Evolutionary conservation across 169 alveolate species (phyloP), one percentile per base, ranked within the genome.

Genomic region (Eimeria falciformis): DNA sequence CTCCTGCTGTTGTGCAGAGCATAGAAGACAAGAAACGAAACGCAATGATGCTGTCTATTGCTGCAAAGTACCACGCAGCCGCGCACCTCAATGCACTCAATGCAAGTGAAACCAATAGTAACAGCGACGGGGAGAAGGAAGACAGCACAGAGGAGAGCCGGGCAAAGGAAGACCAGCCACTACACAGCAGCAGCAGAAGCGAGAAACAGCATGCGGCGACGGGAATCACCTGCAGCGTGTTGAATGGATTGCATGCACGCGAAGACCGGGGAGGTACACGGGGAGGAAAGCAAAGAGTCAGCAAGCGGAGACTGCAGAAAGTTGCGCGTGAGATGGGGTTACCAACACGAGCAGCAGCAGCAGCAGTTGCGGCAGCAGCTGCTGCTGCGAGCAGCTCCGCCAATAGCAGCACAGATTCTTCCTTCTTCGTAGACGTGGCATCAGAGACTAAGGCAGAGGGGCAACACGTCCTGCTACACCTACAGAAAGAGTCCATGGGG

Each of bases 341-440:
- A 21, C 58, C 58, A 2, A n/a, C 47, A 23, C 12, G 37, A 33
- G 90, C 75, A 6, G 90, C 55, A 17, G 84, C 84, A 23, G 27
- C 47, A n/a, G 90, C 55, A 5, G 55, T 12, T 5, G 69, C 75
- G 17, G 73, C 45, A 11, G 88, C 88, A 18, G 68, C 69, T 21
- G 88, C 47, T 29, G 53, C 66, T 4, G 65, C 84, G 62, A 25
- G 53, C 17, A 43, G 66, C 9, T 11, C 40, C 21, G 23, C 11
- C 68, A 77, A 65, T 40, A 45, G 29, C 86, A 56, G 78, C 71
- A 11, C 23, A 0, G 12, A n/a, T 2, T 58, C 47, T 4, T 43
- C 50, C 1, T 55, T 82, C 79, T 82, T 50, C 62, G 40, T 82
- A n/a, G 90, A 82, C 23, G 73, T 82, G 33, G 14, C 43, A 25